Evolutionary conservation across 2,329 filamentous ascomycete species (phyloP).

Genomic region (Tolypocladium endophyticum): DNA sequence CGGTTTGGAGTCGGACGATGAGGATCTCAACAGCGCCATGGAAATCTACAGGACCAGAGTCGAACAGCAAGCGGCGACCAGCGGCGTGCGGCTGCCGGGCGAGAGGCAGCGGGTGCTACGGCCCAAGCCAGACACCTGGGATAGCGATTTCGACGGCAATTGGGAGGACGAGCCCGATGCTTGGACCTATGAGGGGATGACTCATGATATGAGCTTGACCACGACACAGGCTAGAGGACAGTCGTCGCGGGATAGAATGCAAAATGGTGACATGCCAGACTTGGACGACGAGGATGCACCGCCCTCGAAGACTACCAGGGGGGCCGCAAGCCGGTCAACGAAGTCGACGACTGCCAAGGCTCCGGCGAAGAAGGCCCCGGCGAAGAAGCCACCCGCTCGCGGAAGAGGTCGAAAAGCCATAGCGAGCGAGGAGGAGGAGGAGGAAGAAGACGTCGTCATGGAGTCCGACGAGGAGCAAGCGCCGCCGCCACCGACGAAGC

Average conservation of each 20-base stretch:
- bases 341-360: slow-evolving; percentile 17
- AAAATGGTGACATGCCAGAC: slow-evolving; percentile 16
- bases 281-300: slow-evolving; percentile 13
- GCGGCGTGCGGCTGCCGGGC: slow-evolving; percentile 23
- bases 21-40: slow-evolving; percentile 62
- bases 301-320: slow-evolving; percentile 21
- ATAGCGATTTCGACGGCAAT: slow-evolving; percentile 76
- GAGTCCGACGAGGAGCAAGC: slow-evolving; percentile 39
- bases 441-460: slow-evolving; percentile 36
- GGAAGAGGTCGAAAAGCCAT: slow-evolving; percentile 27
- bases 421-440: slow-evolving; percentile 29
- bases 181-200: slow-evolving; percentile 22
- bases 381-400: slow-evolving; percentile 33
- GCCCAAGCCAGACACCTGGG: slow-evolving; percentile 71
- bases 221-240: slow-evolving; percentile 5
- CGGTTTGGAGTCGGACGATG: slow-evolving; percentile 51
- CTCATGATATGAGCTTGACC: slow-evolving; percentile 6
- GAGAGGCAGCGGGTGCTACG: slow-evolving; percentile 44
- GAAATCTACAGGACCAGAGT: slow-evolving; percentile 58
- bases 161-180: slow-evolving; percentile 74
- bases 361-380: slow-evolving; percentile 28
- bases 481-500: slow-evolving; percentile 18
- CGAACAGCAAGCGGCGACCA: slow-evolving; percentile 61
- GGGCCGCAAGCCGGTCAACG: slow-evolving; percentile 15
- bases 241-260: slow-evolving; percentile 11